Conservation (phyloP, 1,284 basidiomycete genomes). For the Cryptococcus sp. region DNA sequence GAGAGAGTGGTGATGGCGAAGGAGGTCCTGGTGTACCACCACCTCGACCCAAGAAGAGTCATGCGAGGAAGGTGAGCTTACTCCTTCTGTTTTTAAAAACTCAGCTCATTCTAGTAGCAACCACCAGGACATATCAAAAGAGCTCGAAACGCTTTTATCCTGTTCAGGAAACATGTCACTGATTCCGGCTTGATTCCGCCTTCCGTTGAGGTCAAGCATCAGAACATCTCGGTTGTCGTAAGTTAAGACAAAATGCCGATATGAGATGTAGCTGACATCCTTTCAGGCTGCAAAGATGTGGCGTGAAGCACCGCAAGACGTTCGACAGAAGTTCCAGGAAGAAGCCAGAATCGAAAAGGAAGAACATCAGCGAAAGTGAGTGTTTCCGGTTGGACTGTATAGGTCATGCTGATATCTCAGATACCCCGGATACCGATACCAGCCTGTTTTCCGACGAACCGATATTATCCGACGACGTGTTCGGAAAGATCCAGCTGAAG, state of each 20-base stretch:
- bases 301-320: conserved; percentile 39
- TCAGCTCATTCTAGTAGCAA: conserved; percentile 18
- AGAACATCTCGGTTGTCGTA: conserved; percentile 45
- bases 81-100: not conserved
- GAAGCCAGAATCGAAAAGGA: conserved; percentile 40
- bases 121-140: conserved; percentile 36
- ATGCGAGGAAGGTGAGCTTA: conserved; percentile 31
- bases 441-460: conserved; percentile 40
- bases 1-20: not conserved
- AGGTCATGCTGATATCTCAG: conserved; percentile 2
- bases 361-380: conserved; percentile 35
- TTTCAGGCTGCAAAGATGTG: conserved; percentile 44
- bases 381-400: not conserved
- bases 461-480: conserved; percentile 43
- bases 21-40: conserved; percentile 15
- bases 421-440: conserved; percentile 45
- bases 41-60: conserved; percentile 31
- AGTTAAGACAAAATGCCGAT: conserved; percentile 6
- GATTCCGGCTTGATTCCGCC: conserved; percentile 43
- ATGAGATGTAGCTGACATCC: not conserved
- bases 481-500: conserved; percentile 41
- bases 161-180: conserved; percentile 45
- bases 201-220: conserved; percentile 43
- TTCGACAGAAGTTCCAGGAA: conserved; percentile 38
- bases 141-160: conserved; percentile 40